Percentiles rank a stretch among this genome's conserved stretches.
Conservation (phyloP, 2,329 filamentous ascomycete genomes). For the Neofusicoccum kwambonambiense region DNA sequence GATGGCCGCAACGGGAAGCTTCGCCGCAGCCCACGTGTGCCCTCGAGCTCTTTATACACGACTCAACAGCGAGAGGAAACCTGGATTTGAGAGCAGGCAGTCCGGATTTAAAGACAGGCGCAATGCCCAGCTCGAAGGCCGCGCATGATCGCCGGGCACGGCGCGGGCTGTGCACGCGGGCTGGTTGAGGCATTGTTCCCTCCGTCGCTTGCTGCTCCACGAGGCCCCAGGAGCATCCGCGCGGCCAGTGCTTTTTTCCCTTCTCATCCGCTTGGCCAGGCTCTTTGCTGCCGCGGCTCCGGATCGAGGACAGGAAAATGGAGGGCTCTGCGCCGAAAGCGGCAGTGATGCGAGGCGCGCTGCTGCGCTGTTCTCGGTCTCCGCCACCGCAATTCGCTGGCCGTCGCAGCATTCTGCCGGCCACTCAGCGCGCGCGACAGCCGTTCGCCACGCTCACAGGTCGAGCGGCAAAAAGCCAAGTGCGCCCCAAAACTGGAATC, state of each 20-base stretch:
- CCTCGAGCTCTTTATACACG: not conserved
- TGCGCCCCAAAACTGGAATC: not conserved
- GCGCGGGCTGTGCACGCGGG: not conserved
- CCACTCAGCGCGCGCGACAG: not conserved
- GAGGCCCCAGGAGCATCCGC: not conserved
- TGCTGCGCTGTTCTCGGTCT: not conserved
- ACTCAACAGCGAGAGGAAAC: no score
- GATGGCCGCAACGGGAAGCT: not conserved
- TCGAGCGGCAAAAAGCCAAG: not conserved
- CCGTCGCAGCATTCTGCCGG: no score
- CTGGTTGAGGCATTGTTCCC: not conserved
- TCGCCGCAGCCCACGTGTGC: not conserved
- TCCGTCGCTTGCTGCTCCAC: not conserved
- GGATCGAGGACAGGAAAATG: not conserved
- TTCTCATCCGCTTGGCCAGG: not conserved
- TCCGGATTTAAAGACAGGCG: no score
- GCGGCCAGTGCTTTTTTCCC: not conserved
- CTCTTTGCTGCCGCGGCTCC: not conserved
- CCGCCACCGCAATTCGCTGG: not conserved
- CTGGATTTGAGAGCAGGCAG: no score
- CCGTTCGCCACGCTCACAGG: not conserved
- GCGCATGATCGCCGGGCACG: not conserved
- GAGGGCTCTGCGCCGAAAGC: not conserved
- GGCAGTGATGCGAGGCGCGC: not conserved
- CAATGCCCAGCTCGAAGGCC: not conserved